Evolutionary conservation across 352 stramenopile genomes (phyloP).

Genomic region (Thalassiosira ordinaria): DNA sequence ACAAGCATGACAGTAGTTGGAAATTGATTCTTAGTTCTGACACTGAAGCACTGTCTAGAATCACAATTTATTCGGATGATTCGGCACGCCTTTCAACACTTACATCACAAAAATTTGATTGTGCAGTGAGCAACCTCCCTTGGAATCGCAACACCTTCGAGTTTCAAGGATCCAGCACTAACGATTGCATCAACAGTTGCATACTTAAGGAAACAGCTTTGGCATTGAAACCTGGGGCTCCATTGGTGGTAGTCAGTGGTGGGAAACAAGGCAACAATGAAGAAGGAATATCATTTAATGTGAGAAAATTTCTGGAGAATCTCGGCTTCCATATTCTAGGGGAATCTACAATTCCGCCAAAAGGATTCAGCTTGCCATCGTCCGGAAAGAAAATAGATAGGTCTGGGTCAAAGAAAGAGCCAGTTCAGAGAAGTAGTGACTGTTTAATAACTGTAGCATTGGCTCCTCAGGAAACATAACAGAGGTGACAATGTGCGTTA

Average conservation of each 20-base stretch:
- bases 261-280: constrained; percentile 12
- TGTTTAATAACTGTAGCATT: constrained; percentile 31
- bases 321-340: constrained; percentile 59
- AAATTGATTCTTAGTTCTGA: constrained; percentile 6
- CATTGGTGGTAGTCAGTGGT: constrained; percentile 58
- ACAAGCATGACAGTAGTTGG: neutral
- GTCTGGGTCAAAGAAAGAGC: neutral
- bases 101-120: constrained; percentile 41
- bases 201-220: constrained; percentile 45
- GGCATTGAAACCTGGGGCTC: constrained; percentile 39
- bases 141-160: constrained; percentile 63
- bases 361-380: constrained; percentile 53
- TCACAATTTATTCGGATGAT: constrained; percentile 25
- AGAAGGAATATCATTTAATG: constrained; percentile 6
- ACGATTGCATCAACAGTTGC: constrained; percentile 33
- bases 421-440: constrained; percentile 19
- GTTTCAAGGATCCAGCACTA: constrained; percentile 32
- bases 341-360: constrained; percentile 52
- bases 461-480: constrained; percentile 11
- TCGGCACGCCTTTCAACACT: constrained; percentile 11
- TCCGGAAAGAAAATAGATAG: constrained; percentile 53
- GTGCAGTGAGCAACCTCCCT: constrained; percentile 66
- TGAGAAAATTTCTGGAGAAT: constrained; percentile 7
- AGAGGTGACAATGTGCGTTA: no score
- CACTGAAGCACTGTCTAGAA: neutral